Evolutionary conservation across 768 basidiomycete genomes (phyloP), one percentile per base, ranked within the genome.

Genomic region (Chalciporus sphaerocephalus): DNA sequence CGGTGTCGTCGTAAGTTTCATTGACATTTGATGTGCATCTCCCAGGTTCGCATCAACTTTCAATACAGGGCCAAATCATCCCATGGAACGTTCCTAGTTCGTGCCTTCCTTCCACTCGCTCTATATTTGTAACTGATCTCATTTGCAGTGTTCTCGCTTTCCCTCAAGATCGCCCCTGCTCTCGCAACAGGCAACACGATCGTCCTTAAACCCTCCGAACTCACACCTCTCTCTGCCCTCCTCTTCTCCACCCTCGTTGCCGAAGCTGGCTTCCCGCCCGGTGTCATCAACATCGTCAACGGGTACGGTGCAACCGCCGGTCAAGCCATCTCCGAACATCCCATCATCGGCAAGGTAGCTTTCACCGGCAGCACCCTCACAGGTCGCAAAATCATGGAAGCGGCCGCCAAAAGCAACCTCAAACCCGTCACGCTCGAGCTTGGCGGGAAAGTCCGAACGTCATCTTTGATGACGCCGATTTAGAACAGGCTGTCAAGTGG

Each of bases 351-450:
- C 42, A 89, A 88, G 65, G 68, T 92, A 23, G 85, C 90, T 0
- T 94, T 95, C 71, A 95, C 92, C 0, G 92, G 91, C 2, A 86
- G 83, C 47, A 89, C 88, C 1, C 69, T 83, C 32, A 79, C 83
- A 16, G 92, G 93, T 8, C 77, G 89, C 10, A 83, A 81, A 54
- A 75, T 95, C 59, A 73, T 92, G 74, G 80, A 88, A 56, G 85
- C 87, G 2, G 78, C 92, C 2, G 79, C 88, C 1, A 80, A 82
- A 62, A 80, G 79, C 24, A 96, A 95, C 59, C 62, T 96, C 56
- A 96, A 95, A 70, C 79, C 78, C 47, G 75, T 79, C 37, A 75
- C 79, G 17, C 67, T 81, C 46, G 80, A 81, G 54, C 62, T 81
- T 24, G 80, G 79, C 8, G 78, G 78, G 12, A 76, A 79, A 71